Evolutionary conservation across 352 stramenopile genomes (phyloP), one percentile per base, ranked within the genome.

Genomic region (Globisporangium irregulare): DNA sequence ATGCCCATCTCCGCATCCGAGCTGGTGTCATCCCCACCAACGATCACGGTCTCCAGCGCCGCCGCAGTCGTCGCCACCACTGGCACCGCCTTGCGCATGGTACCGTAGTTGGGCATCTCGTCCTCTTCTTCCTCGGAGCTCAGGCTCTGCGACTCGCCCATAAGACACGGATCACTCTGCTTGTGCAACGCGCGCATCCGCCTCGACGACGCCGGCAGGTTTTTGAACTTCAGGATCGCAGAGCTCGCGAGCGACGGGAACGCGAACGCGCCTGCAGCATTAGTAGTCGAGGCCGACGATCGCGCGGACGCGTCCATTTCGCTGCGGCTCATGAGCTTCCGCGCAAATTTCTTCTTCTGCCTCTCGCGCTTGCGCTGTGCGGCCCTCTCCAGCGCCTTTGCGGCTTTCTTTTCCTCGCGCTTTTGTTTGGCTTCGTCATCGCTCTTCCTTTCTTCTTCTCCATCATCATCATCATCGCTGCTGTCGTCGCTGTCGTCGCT

Each of bases 181-280:
- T 62, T 54, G 50, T 67, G 66, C 29, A 71, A 15, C 66, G 59
- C 27, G 6, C 59, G 66, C n/a, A 64, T 46, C 14, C 66, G 58
- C 24, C 38, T 29, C 22, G 61, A 22, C 18, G 51, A 55, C 14
- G 41, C 41, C 41, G 59, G 55, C 25, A 66, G 32, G 15, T 51
- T 62, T 27, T 71, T 71, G 53, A 71, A 71, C 25, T 71, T 71
- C 25, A 71, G 66, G 38, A 71, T 53, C 53, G 66, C 66, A 5
- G 66, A 24, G 59, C 66, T 71, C 38, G 66, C 66, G n/a, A 71
- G 59, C 59, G 66, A 67, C 20, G 66, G 66, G 50, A 71, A 71
- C 36, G 25, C 38, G 34, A 63, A 36, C 27, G 58, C 15, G n/a
- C 51, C 43, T 20, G 15, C 20, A 43, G 54, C 27, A 22, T 14